These are phyloP conservation scores for Steccherinum ochraceum DNA, from an alignment of 768 basidiomycete genomes.

Conservation along the genomic window DNA sequence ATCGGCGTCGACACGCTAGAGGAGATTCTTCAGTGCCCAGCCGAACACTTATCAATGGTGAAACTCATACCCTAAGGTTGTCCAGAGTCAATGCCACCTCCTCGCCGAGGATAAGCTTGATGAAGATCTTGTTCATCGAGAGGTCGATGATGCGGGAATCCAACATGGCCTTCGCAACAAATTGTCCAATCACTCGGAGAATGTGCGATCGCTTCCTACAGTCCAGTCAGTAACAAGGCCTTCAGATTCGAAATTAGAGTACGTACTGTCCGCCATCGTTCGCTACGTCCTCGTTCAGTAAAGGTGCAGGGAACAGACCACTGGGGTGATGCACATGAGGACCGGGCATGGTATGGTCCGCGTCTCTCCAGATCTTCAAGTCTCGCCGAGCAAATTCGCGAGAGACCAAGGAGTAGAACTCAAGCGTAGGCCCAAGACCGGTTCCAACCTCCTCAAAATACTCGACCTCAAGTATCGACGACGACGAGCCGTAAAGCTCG, in stretches of 20 bases:
- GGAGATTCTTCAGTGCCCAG: neutral
- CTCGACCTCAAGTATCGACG: constrained; percentile 92
- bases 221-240: neutral
- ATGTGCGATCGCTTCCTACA: constrained; percentile 80
- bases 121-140: constrained; percentile 91
- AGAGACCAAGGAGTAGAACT: constrained; percentile 97
- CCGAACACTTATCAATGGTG: neutral
- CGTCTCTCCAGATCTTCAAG: constrained; percentile 88
- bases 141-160: constrained; percentile 98
- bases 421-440: constrained; percentile 92
- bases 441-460: constrained; percentile 99
- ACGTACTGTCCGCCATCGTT: constrained; percentile 75
- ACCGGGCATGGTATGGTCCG: constrained; percentile 54
- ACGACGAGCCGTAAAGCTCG: constrained; percentile 92
- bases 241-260: neutral
- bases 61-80: constrained; percentile 61
- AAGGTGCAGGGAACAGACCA: constrained; percentile 87
- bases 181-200: constrained; percentile 88
- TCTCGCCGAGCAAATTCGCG: constrained; percentile 89
- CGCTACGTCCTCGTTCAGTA: constrained; percentile 58
- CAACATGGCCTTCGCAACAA: constrained; percentile 93
- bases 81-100: constrained; percentile 78
- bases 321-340: constrained; percentile 77
- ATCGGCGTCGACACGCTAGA: constrained; percentile 73
- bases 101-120: constrained; percentile 84